phyloP scores from a whole-genome alignment of 495 filamentous ascomycete genomes.

The Daldinia vernicosa region DNA sequence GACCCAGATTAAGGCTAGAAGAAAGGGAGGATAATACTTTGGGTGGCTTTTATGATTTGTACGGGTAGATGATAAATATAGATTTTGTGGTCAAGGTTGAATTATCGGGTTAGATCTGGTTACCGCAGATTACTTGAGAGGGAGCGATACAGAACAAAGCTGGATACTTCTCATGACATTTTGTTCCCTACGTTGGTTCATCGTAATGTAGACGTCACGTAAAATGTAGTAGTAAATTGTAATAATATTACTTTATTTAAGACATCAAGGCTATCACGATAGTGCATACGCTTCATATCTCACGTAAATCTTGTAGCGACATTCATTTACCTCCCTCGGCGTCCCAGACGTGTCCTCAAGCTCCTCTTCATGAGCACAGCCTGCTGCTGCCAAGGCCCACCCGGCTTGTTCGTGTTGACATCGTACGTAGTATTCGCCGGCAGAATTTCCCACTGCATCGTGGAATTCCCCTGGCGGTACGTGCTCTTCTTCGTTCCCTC shows the following conservation, averaged over 20 bases:
- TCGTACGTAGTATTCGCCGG: constrained; percentile 64
- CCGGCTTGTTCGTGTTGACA: constrained; percentile 59
- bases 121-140: background rate
- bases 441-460: constrained; percentile 61
- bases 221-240: background rate
- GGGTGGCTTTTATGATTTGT: background rate
- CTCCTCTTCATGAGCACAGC: constrained; percentile 39
- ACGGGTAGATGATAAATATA: background rate
- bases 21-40: background rate
- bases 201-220: background rate
- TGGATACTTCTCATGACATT: no score
- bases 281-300: background rate
- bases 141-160: no score
- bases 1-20: no score
- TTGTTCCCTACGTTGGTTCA: no score
- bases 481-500: constrained; percentile 59
- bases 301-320: background rate
- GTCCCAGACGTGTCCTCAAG: constrained; percentile 15
- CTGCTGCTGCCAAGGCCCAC: constrained; percentile 39
- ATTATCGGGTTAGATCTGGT: background rate
- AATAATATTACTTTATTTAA: background rate
- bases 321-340: background rate
- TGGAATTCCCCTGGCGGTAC: constrained; percentile 66
- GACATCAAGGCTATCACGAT: background rate
- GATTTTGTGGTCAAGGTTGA: background rate